Evolutionary conservation across 2,329 filamentous ascomycete species (phyloP).

Genomic region (Paramyrothecium roridum): DNA sequence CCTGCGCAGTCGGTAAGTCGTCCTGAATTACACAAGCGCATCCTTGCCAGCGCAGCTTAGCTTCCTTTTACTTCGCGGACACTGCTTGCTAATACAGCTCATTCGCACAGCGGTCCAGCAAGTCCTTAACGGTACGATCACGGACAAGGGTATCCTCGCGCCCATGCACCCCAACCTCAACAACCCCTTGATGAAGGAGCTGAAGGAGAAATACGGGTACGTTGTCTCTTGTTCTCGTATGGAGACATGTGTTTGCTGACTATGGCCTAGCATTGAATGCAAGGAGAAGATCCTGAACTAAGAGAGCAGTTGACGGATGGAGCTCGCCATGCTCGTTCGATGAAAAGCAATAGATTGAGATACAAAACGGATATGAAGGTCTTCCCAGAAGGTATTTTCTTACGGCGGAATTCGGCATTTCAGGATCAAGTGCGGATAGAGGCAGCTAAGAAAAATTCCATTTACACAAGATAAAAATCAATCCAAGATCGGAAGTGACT

Average conservation of each 20-base stretch:
- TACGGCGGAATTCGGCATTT: too few species aligned
- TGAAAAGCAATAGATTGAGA: too few species aligned
- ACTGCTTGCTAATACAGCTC: background rate
- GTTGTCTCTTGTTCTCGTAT: background rate
- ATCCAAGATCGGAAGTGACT: too few species aligned
- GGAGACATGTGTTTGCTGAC: background rate
- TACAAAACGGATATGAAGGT: too few species aligned
- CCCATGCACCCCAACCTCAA: slow-evolving; percentile 70
- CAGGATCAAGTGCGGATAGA: too few species aligned
- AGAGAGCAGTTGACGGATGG: background rate
- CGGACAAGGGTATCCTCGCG: slow-evolving; percentile 68
- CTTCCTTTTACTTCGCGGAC: background rate
- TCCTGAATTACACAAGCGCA: too few species aligned
- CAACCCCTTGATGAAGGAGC: slow-evolving; percentile 69
- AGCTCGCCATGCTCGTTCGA: too few species aligned
- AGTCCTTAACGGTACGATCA: slow-evolving; percentile 70
- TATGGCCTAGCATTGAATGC: background rate
- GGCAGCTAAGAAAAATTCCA: too few species aligned
- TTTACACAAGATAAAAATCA: too few species aligned
- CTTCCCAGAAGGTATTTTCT: too few species aligned
- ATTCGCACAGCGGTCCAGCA: slow-evolving; percentile 69
- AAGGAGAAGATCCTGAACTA: background rate
- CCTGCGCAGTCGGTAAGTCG: too few species aligned
- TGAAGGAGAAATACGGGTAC: slow-evolving; percentile 53
- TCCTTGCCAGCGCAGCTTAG: too few species aligned